phyloP scores from a whole-genome alignment of 1,139 yeast species.

The Geotrichum carabidarum region DNA sequence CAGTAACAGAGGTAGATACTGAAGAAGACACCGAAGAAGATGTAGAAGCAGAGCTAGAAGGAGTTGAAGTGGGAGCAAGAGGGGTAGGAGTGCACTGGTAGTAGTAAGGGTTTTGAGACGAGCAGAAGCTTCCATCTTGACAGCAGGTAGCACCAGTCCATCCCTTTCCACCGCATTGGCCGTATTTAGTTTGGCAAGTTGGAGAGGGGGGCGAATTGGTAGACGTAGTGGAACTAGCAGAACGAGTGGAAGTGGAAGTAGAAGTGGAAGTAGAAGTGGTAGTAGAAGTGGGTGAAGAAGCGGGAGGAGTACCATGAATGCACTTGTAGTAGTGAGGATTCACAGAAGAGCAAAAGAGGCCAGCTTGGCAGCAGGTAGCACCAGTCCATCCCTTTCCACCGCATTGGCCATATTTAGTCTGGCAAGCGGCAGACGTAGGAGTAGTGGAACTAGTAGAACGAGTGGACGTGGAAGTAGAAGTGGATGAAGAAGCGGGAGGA shows the following conservation, averaged over 20 bases:
- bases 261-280: constrained; percentile 7
- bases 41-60: constrained; percentile 3
- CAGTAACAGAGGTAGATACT: not conserved
- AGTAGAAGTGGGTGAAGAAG: constrained; percentile 15
- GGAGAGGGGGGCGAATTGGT: no score
- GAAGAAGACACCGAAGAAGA: constrained; percentile 7
- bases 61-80: no score
- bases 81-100: constrained; percentile 13
- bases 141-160: constrained; percentile 10
- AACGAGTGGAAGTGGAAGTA: not conserved
- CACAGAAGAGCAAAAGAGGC: constrained; percentile 6
- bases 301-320: constrained; percentile 11
- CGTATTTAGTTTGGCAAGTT: not conserved
- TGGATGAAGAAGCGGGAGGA: constrained; percentile 1
- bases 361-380: constrained; percentile 16
- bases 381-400: constrained; percentile 11
- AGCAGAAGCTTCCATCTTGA: constrained; percentile 14
- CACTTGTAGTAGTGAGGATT: constrained; percentile 14
- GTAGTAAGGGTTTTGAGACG: constrained; percentile 9
- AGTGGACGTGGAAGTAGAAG: not conserved
- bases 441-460: constrained; percentile 13
- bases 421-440: constrained; percentile 3
- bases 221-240: not conserved
- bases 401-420: constrained; percentile 3
- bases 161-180: constrained; percentile 7